phyloP scores from a whole-genome alignment of 192 early-diverging fungal genomes.

The Funneliformis mosseae region DNA sequence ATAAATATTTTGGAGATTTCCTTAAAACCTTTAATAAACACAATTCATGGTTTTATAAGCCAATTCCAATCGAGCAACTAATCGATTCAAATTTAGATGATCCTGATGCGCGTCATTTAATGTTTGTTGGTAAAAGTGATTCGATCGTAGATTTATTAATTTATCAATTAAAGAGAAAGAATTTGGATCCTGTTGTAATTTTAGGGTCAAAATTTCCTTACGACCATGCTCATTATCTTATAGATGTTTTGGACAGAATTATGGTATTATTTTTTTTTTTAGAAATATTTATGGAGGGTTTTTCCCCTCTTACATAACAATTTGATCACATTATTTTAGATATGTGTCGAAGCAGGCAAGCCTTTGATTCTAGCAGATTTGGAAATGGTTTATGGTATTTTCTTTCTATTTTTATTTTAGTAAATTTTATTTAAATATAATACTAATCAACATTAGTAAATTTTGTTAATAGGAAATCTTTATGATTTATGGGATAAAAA shows the following conservation, averaged over 20 bases:
- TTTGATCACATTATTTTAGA: background rate
- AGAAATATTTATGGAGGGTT: too few species aligned
- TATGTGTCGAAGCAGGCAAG: conserved; percentile 26
- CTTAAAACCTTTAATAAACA: background rate
- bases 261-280: conserved; percentile 4
- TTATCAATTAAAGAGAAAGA: too few species aligned
- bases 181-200: background rate
- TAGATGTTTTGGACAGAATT: background rate
- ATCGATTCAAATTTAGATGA: conserved; percentile 21
- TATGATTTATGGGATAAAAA: conserved; percentile 34
- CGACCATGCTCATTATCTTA: conserved; percentile 4
- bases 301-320: background rate
- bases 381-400: conserved; percentile 33
- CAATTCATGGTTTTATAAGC: background rate
- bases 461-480: conserved; percentile 1
- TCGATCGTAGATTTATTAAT: background rate
- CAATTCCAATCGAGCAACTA: background rate
- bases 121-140: conserved; percentile 18
- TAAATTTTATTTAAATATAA: too few species aligned
- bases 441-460: background rate
- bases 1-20: conserved; percentile 11
- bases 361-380: conserved; percentile 22
- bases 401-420: too few species aligned
- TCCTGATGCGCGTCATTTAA: conserved; percentile 1
- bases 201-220: conserved; percentile 28